phyloP scores from a whole-genome alignment of 495 filamentous ascomycete genomes.

The Xylaria sp. region DNA sequence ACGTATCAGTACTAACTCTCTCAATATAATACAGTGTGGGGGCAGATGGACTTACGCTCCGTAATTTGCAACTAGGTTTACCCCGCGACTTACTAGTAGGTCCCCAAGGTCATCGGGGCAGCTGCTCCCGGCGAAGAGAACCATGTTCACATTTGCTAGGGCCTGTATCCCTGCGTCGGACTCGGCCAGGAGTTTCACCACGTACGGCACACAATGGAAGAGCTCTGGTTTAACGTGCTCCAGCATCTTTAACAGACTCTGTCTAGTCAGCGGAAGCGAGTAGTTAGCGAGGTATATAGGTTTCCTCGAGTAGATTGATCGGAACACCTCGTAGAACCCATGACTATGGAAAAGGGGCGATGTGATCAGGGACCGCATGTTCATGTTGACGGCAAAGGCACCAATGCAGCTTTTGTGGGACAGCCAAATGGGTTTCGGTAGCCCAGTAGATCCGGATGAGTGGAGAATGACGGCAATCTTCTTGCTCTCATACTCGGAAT shows the following conservation, averaged over 20 bases:
- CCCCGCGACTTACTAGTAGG: constrained; percentile 58
- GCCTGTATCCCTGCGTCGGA: constrained; percentile 47
- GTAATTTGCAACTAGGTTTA: constrained; percentile 62
- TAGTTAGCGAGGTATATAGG: constrained; percentile 17
- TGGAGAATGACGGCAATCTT: constrained; percentile 51
- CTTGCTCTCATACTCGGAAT: constrained; percentile 35
- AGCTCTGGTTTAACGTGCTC: constrained; percentile 48
- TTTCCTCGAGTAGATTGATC: constrained; percentile 28
- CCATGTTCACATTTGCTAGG: constrained; percentile 50
- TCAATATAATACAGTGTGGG: background rate
- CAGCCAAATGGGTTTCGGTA: constrained; percentile 58
- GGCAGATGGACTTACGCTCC: constrained; percentile 32
- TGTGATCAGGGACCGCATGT: constrained; percentile 36
- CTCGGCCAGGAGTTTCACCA: constrained; percentile 56
- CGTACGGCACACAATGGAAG: constrained; percentile 57
- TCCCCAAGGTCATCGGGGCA: constrained; percentile 60
- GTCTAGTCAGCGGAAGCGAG: constrained; percentile 49
- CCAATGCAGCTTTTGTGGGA: constrained; percentile 38
- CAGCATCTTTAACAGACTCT: constrained; percentile 49
- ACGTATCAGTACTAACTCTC: background rate
- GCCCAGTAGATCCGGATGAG: constrained; percentile 61
- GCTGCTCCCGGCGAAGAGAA: constrained; percentile 55
- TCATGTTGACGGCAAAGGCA: constrained; percentile 36
- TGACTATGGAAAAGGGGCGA: constrained; percentile 48
- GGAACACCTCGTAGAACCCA: constrained; percentile 57